Percentiles rank a stretch among this genome's conserved stretches.
phyloP scores from a whole-genome alignment of 306 rosid genomes.

The Malus asiatica region DNA sequence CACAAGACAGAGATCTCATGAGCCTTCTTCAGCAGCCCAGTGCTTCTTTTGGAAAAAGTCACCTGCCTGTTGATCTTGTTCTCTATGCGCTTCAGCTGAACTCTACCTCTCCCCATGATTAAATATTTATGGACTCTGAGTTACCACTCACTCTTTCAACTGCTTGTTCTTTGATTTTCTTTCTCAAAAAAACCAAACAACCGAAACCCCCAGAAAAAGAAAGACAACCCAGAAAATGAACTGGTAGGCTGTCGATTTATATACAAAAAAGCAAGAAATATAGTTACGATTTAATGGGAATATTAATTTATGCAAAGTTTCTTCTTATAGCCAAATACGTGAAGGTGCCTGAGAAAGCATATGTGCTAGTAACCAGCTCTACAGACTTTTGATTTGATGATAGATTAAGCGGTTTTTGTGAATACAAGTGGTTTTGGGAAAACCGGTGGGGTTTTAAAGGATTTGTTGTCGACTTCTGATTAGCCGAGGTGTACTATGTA shows the following conservation, averaged over 20 bases:
- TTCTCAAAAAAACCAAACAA: slow-evolving; percentile 27
- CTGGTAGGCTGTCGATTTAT: neutral
- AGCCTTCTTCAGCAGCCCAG: slow-evolving; percentile 76
- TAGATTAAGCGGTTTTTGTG: slow-evolving; percentile 10
- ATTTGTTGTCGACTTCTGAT: slow-evolving; percentile 53
- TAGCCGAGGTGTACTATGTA: neutral
- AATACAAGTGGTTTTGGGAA: slow-evolving; percentile 20
- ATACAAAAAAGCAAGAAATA: slow-evolving; percentile 3
- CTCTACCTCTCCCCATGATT: slow-evolving; percentile 89
- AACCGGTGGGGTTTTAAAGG: slow-evolving; percentile 21
- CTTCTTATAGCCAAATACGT: slow-evolving; percentile 23
- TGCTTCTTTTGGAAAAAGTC: slow-evolving; percentile 85
- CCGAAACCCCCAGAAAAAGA: slow-evolving; percentile 7
- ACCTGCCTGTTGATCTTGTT: slow-evolving; percentile 90
- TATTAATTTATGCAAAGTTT: slow-evolving; percentile 6
- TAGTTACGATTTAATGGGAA: neutral
- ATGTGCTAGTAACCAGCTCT: neutral
- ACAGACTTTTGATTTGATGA: neutral
- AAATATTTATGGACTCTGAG: neutral
- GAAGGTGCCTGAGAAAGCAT: slow-evolving; percentile 22
- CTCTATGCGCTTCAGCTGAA: slow-evolving; percentile 76
- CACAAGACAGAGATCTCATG: slow-evolving; percentile 93
- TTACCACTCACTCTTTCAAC: neutral
- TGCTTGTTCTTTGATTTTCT: neutral
- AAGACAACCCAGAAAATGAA: slow-evolving; percentile 4